These are phyloP conservation scores for Marchantia polymorpha DNA, from an alignment of 225 moss, liverwort and hornwort genomes.

Conservation along the genomic window DNA sequence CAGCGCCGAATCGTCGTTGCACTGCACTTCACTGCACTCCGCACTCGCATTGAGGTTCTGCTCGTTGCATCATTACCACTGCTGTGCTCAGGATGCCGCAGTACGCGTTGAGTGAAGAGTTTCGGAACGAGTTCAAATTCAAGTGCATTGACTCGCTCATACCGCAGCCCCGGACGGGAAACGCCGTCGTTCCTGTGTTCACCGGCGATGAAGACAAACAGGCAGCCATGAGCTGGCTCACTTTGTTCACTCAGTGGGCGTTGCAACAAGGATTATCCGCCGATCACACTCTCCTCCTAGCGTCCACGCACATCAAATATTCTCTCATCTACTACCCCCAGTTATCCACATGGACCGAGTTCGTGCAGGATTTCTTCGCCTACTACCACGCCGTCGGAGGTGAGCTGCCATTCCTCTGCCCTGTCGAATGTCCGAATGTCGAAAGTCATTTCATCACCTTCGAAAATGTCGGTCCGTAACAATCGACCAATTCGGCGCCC, in stretches of 20 bases:
- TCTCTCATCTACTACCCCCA: slow-evolving; percentile 48
- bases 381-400: slow-evolving; percentile 32
- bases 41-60: neutral
- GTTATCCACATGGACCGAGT: slow-evolving; percentile 45
- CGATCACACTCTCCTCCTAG: slow-evolving; percentile 43
- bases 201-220: slow-evolving; percentile 45
- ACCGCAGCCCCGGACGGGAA: slow-evolving; percentile 31
- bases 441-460: too few species aligned
- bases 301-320: slow-evolving; percentile 49
- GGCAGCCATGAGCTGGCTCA: slow-evolving; percentile 45
- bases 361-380: slow-evolving; percentile 43
- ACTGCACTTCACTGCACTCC: too few species aligned
- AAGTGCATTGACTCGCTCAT: slow-evolving; percentile 46
- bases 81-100: slow-evolving; percentile 32
- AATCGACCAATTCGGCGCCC: too few species aligned
- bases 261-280: slow-evolving; percentile 49
- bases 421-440: too few species aligned
- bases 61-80: slow-evolving; percentile 1
- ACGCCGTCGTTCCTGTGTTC: slow-evolving; percentile 38
- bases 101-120: slow-evolving; percentile 48
- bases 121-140: slow-evolving; percentile 51
- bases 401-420: neutral
- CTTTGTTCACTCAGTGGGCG: slow-evolving; percentile 48
- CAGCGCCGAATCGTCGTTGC: too few species aligned
- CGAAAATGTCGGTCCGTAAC: too few species aligned